A percentile compares a stretch with the other conserved stretches of the same genome.
These are phyloP conservation scores for Acephala macrosclerotiorum DNA, from an alignment of 2,329 filamentous ascomycete genomes.

Conservation along the genomic window DNA sequence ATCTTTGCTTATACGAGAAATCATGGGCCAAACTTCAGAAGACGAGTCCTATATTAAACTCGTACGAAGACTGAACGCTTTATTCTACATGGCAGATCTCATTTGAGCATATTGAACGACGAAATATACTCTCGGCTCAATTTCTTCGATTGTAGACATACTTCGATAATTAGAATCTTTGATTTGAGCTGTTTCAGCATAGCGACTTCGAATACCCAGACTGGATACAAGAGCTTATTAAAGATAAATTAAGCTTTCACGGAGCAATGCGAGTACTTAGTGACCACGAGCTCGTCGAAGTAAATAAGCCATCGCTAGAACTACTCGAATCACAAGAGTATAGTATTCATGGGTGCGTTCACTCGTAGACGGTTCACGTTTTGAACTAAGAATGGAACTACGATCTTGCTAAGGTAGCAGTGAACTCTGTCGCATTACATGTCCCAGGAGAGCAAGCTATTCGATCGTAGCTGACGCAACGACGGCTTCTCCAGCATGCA, in stretches of 20 bases:
- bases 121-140: conserved; percentile 11
- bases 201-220: conserved; percentile 10
- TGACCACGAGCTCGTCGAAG: conserved; percentile 18
- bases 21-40: conserved; percentile 20
- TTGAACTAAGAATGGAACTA: conserved; percentile 22
- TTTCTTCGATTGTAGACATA: conserved; percentile 22
- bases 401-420: conserved; percentile 18
- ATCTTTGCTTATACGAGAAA: conserved; percentile 20
- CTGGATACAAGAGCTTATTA: conserved; percentile 18
- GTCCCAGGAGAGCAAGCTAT: conserved; percentile 2
- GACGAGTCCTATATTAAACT: conserved; percentile 17
- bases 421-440: conserved; percentile 19
- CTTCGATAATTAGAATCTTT: conserved; percentile 25
- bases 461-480: conserved; percentile 21
- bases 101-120: conserved; percentile 18
- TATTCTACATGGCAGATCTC: conserved; percentile 26
- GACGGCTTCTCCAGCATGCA: conserved; percentile 23
- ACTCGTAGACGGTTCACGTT: conserved; percentile 21
- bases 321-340: conserved; percentile 19
- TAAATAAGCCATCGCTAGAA: conserved; percentile 13
- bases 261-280: conserved; percentile 15
- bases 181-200: conserved; percentile 23
- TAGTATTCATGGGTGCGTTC: conserved; percentile 24
- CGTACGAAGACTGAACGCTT: conserved; percentile 24
- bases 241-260: conserved; percentile 24